phyloP scores from a whole-genome alignment of 2,329 filamentous ascomycete species.

The Chaetomiaceae sp. region DNA sequence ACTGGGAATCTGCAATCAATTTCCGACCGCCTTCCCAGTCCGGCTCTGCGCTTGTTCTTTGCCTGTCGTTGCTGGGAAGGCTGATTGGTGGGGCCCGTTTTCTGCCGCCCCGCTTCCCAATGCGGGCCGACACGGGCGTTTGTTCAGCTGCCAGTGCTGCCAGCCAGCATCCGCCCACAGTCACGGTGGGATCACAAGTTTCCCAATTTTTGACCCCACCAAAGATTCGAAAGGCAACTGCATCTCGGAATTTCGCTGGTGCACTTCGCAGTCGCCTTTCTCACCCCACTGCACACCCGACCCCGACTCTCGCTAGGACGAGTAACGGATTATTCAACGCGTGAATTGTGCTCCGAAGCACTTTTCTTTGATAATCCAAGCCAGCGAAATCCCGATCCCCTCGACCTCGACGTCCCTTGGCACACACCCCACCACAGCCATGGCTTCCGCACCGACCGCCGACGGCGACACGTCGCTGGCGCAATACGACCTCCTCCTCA shows the following conservation, averaged over 20 bases:
- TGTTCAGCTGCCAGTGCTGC: neutral
- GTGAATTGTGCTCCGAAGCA: neutral
- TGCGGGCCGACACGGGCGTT: neutral
- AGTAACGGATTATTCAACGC: neutral
- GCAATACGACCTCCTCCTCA: conserved; percentile 60
- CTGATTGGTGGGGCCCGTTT: conserved; percentile 17
- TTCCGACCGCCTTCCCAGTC: conserved; percentile 11
- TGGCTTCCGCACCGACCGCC: conserved; percentile 23
- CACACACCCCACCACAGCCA: conserved; percentile 30
- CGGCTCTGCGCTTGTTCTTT: neutral
- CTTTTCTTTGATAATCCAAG: conserved; percentile 6
- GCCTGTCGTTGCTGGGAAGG: conserved; percentile 15
- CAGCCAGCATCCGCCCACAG: conserved; percentile 7
- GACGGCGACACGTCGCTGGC: conserved; percentile 32
- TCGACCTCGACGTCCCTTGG: neutral
- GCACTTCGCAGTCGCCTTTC: conserved; percentile 9
- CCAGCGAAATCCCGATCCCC: neutral
- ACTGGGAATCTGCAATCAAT: conserved; percentile 7
- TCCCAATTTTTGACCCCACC: conserved; percentile 27
- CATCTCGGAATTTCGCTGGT: conserved; percentile 23
- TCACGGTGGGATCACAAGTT: conserved; percentile 15
- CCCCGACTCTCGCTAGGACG: conserved; percentile 8
- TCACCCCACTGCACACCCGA: conserved; percentile 11
- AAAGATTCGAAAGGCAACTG: conserved; percentile 22
- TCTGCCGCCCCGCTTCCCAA: neutral